These are phyloP conservation scores for Alternaria sp. DNA, from an alignment of 2,329 filamentous ascomycete genomes.

Conservation along the genomic window DNA sequence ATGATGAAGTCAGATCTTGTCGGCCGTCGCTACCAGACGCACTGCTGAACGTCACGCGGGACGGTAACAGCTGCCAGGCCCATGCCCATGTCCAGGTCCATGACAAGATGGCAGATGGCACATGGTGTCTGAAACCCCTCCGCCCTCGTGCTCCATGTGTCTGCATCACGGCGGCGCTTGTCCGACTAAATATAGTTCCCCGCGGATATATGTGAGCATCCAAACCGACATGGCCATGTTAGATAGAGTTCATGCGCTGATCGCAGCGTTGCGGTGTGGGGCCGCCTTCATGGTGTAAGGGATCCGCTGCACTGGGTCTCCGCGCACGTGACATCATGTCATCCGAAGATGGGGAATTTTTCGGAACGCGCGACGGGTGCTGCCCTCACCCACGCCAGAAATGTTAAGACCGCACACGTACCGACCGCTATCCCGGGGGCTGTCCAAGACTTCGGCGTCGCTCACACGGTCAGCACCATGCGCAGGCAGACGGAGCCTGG, in stretches of 20 bases:
- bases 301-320: constrained; percentile 2
- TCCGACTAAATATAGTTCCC: not conserved
- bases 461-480: constrained; percentile 26
- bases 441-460: constrained; percentile 28
- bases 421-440: constrained; percentile 37
- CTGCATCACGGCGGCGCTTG: not conserved
- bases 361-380: constrained; percentile 6
- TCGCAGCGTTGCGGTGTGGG: constrained; percentile 8
- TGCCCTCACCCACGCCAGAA: constrained; percentile 10
- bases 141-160: not conserved
- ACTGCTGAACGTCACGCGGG: not conserved
- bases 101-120: constrained; percentile 1
- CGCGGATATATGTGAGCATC: not conserved
- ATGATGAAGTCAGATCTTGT: not conserved
- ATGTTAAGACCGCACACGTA: constrained; percentile 44
- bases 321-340: constrained; percentile 14
- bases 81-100: not conserved
- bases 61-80: constrained; percentile 9
- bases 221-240: not conserved
- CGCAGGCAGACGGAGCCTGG: constrained; percentile 35
- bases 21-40: not conserved
- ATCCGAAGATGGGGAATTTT: constrained; percentile 17
- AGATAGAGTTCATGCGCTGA: constrained; percentile 1
- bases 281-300: constrained; percentile 5
- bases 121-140: constrained; percentile 14